Evolutionary conservation across 176 grass and related monocot genomes (phyloP).

Genomic region (Eragrostis curvula): DNA sequence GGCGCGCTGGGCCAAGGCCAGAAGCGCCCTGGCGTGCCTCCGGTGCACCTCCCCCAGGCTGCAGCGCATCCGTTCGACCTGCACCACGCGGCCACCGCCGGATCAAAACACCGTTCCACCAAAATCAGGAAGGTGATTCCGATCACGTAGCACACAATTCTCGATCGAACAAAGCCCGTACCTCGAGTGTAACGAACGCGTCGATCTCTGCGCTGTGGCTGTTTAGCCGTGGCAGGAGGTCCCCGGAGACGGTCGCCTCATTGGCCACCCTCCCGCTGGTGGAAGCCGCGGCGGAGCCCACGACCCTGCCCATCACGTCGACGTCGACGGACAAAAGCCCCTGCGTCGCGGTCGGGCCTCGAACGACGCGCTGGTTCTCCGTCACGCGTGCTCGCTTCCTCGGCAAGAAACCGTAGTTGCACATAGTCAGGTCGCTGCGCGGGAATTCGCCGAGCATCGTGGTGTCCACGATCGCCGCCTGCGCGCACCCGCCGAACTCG

Average conservation of each 20-base stretch:
- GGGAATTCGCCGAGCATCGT: constrained; percentile 1
- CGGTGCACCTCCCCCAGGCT: constrained; percentile 45
- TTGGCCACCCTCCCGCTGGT: constrained; percentile 35
- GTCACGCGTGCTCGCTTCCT: constrained; percentile 44
- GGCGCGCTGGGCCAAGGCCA: constrained; percentile 3
- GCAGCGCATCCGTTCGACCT: constrained; percentile 50
- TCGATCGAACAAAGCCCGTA: neutral
- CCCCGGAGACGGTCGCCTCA: neutral
- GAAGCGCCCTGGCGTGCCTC: constrained; percentile 27
- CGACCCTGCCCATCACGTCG: no score
- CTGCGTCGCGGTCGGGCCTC: neutral
- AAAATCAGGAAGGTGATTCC: no score
- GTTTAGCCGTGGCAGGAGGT: constrained; percentile 33
- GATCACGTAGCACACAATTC: neutral
- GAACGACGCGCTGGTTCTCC: neutral
- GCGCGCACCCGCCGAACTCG: neutral
- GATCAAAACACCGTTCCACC: no score
- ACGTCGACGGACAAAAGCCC: neutral
- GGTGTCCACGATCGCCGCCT: neutral
- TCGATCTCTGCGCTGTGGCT: constrained; percentile 47
- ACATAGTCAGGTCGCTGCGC: constrained; percentile 19
- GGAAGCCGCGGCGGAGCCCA: constrained; percentile 37
- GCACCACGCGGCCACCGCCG: neutral
- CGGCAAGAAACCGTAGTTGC: constrained; percentile 18
- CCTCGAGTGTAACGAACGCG: constrained; percentile 53